Evolutionary conservation across 73 alveolate species (phyloP), one percentile per base, ranked within the genome.

Genomic region (Paramecium biaurelia): DNA sequence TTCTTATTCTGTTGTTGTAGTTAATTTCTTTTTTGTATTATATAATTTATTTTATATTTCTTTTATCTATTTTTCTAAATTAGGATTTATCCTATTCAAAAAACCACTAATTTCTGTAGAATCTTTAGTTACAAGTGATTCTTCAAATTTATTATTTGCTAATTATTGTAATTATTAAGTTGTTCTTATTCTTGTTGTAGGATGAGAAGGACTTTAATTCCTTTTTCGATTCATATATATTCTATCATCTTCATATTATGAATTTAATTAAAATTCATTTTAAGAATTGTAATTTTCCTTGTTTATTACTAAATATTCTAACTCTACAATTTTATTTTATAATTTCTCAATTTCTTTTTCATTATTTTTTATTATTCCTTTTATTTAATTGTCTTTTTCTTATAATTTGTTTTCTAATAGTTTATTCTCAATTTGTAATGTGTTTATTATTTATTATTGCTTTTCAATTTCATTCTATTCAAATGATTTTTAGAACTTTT

Each of bases 171-270:
- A 47, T 43, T 79, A 79, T 45, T 79, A 24, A 20, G 70, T 79
- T 14, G 90, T 79, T 24, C 90, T 79, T n/a, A 79, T 41, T 23
- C 90, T 79, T 9, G 90, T 79, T 5, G 90, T 79, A 14, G 90
- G 90, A 47, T 79, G 90, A 18, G 90, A 79, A 0, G 90, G 90
- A 45, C 90, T 79, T 45, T 79, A 47, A 79, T 79, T 79, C 15
- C 90, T 79, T 43, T 79, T 37, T 79, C 90, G 6, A 23, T 7
- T 26, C 32, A 38, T 10, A 72, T 72, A 35, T 72, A 72, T 42
- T 47, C 47, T 79, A n/a, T 41, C 90, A 21, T 79, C 90, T 79
- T 79, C 90, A 23, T 42, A 47, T 79, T 79, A 45, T 20, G 90
- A 21, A 45, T 79, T 38, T n/a, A 79, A 7, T 79, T 79, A 42